Conservation (phyloP, 2,329 filamentous ascomycete genomes). For the Diaporthe sp. region DNA sequence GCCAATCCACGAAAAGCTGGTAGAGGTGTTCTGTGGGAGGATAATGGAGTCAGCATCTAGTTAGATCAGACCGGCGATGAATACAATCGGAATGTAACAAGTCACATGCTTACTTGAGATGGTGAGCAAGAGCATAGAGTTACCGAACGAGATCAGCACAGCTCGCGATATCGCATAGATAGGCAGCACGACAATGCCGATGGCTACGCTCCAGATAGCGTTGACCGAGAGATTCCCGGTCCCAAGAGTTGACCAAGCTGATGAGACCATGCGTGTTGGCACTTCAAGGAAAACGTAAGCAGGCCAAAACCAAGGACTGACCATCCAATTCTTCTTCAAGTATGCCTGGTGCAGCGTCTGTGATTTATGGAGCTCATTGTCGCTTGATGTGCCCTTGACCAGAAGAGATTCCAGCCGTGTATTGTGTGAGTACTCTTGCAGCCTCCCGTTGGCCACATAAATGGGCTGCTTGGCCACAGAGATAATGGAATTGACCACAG, state of each 20-base stretch:
- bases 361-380: background rate
- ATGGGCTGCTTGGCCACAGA: background rate
- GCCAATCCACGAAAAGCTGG: background rate
- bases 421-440: background rate
- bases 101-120: background rate
- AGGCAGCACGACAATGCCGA: background rate
- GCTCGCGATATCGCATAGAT: background rate
- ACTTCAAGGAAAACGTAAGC: slow-evolving; percentile 27
- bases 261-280: background rate
- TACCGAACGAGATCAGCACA: background rate
- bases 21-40: background rate
- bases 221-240: background rate
- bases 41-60: background rate
- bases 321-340: background rate
- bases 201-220: background rate
- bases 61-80: too few relatives aligned
- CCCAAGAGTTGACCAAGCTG: background rate
- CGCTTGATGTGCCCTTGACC: background rate
- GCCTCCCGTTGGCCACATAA: background rate
- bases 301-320: background rate
- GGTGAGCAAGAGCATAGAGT: background rate
- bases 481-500: background rate
- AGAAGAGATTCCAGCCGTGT: background rate
- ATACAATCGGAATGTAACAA: too few relatives aligned
- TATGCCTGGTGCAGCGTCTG: background rate